A percentile compares a stretch with the other conserved stretches of the same genome.
Evolutionary conservation across 2,329 filamentous ascomycete species (phyloP).

Genomic region (Cladosporium sp.): DNA sequence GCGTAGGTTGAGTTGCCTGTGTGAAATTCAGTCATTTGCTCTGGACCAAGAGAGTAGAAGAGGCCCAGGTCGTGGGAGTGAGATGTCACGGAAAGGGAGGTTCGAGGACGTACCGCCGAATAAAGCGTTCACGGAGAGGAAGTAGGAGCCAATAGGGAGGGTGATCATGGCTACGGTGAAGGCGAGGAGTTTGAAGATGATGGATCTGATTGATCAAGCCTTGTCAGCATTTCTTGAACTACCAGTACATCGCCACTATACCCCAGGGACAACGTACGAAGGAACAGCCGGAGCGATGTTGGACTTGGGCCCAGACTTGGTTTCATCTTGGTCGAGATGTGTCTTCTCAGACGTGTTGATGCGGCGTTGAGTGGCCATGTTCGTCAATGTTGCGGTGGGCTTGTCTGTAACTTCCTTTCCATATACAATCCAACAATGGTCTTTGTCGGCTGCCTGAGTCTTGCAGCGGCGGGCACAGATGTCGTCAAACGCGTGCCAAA

Average conservation of each 20-base stretch:
- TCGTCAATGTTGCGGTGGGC: neutral
- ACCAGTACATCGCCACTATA: no score
- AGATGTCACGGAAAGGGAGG: neutral
- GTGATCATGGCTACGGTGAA: slow-evolving; percentile 92
- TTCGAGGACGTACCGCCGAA: slow-evolving; percentile 61
- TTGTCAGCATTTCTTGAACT: no score
- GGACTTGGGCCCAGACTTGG: slow-evolving; percentile 44
- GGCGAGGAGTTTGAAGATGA: slow-evolving; percentile 81
- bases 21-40: no score
- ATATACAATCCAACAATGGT: no score
- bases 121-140: slow-evolving; percentile 66
- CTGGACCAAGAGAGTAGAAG: neutral
- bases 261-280: slow-evolving; percentile 47
- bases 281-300: slow-evolving; percentile 79
- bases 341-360: slow-evolving; percentile 61
- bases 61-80: neutral
- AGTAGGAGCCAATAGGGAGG: slow-evolving; percentile 83
- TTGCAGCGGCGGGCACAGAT: no score
- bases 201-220: slow-evolving; percentile 48
- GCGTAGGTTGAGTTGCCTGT: slow-evolving; percentile 83
- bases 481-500: no score
- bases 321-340: slow-evolving; percentile 44
- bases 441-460: no score
- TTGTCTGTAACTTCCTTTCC: no score
- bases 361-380: slow-evolving; percentile 32